These are phyloP conservation scores for Nectriaceae sp. DNA, from an alignment of 2,329 filamentous ascomycete species.

Conservation along the genomic window DNA sequence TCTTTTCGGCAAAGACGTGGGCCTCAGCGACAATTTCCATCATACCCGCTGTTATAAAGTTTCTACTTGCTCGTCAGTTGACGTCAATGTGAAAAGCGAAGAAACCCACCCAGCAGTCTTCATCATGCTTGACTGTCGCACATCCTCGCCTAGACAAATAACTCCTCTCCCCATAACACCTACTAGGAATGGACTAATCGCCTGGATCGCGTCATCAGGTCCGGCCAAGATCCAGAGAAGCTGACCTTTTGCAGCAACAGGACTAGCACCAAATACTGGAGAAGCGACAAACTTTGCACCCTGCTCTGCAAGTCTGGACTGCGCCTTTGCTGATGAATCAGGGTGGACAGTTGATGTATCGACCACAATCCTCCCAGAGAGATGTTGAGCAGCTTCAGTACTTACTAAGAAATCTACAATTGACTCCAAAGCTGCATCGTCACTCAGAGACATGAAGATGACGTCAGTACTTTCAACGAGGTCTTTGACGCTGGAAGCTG, in stretches of 20 bases:
- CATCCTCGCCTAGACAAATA: conserved; percentile 44
- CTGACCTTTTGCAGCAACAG: conserved; percentile 47
- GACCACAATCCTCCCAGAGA: conserved; percentile 44
- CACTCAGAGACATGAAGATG: conserved; percentile 44
- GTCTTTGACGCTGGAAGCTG: conserved; percentile 20
- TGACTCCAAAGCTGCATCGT: conserved; percentile 41
- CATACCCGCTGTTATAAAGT: conserved; percentile 50
- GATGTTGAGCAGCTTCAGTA: neutral
- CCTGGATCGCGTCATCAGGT: conserved; percentile 33
- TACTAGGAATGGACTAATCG: conserved; percentile 40
- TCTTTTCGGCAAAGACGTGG: conserved; percentile 50
- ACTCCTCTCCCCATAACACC: conserved; percentile 45
- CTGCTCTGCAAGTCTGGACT: conserved; percentile 27
- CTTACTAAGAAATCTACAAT: conserved; percentile 35
- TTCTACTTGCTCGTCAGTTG: conserved; percentile 31
- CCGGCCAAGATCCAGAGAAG: conserved; percentile 51
- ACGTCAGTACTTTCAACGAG: conserved; percentile 35
- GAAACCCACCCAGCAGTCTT: conserved; percentile 47
- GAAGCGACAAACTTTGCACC: conserved; percentile 43
- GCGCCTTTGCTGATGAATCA: conserved; percentile 36
- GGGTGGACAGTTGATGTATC: conserved; percentile 55
- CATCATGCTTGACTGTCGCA: conserved; percentile 45
- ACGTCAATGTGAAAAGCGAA: accelerated
- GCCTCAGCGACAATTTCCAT: conserved; percentile 52
- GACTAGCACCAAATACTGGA: conserved; percentile 54